These are phyloP conservation scores for Sphagnum fallax DNA, from an alignment of 228 moss, liverwort and hornwort genomes.

Conservation along the genomic window DNA sequence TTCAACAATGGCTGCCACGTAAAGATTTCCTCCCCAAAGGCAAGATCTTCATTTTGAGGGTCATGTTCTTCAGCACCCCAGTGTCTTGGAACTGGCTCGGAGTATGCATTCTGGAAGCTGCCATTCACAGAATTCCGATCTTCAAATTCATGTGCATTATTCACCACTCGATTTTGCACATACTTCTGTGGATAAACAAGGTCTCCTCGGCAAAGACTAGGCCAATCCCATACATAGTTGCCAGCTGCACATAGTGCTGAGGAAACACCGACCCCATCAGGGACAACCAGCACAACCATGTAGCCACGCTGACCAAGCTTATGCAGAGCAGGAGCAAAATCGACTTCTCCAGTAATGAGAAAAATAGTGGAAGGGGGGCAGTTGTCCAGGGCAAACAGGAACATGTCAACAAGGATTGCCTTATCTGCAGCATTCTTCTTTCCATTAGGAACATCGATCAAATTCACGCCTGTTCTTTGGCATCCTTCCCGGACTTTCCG, in stretches of 20 bases:
- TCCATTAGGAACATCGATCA: conserved; percentile 91
- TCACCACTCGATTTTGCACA: neutral
- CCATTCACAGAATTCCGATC: neutral
- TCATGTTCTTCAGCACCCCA: conserved; percentile 24
- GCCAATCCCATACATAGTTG: conserved; percentile 90
- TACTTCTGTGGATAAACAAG: conserved; percentile 28
- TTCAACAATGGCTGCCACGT: neutral
- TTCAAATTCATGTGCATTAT: conserved; percentile 9
- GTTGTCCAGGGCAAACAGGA: conserved; percentile 87
- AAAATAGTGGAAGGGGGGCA: conserved; percentile 77
- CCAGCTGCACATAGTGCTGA: conserved; percentile 71
- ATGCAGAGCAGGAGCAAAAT: conserved; percentile 91
- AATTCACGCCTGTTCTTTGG: conserved; percentile 91
- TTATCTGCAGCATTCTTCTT: conserved; percentile 94
- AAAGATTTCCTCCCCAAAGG: conserved; percentile 7
- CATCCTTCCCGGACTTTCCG: conserved; percentile 88
- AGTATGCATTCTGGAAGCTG: conserved; percentile 27
- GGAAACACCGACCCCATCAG: conserved; percentile 70
- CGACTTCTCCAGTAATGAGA: conserved; percentile 88
- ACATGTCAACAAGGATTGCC: conserved; percentile 91
- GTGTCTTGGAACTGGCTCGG: conserved; percentile 23
- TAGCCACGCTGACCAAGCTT: conserved; percentile 89
- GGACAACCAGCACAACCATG: conserved; percentile 73
- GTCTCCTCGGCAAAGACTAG: conserved; percentile 66
- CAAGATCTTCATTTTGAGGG: conserved; percentile 19